Evolutionary conservation across 345 rosid genomes (phyloP).

Genomic region (Draba incana): DNA sequence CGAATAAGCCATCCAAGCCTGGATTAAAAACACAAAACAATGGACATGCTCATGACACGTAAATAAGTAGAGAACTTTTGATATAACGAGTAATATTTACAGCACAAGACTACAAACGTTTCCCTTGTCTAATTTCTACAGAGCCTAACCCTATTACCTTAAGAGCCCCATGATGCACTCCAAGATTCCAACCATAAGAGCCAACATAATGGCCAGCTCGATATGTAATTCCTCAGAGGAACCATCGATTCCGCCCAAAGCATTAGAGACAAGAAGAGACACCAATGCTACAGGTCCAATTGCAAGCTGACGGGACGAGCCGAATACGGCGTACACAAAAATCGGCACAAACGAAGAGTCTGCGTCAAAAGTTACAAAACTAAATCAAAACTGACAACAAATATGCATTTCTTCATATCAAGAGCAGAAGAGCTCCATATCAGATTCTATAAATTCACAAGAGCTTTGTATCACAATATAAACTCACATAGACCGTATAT

Average conservation of each 20-base stretch:
- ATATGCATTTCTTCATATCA: neutral
- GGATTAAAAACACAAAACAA: conserved; percentile 30
- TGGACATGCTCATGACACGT: neutral
- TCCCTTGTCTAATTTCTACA: neutral
- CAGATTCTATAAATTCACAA: neutral
- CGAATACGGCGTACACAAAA: conserved; percentile 84
- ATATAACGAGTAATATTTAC: neutral
- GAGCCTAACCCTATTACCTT: conserved; percentile 53
- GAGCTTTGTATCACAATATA: conserved; percentile 20
- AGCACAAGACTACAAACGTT: neutral
- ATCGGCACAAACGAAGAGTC: conserved; percentile 94
- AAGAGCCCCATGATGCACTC: conserved; percentile 95
- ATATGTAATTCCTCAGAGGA: conserved; percentile 73
- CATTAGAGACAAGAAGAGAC: conserved; percentile 95
- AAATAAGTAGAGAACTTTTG: neutral
- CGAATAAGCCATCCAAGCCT: conserved; percentile 99
- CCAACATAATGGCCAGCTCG: conserved; percentile 89
- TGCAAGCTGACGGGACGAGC: conserved; percentile 98
- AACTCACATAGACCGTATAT: conserved; percentile 96
- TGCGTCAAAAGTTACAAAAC: conserved; percentile 47
- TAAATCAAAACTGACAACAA: neutral
- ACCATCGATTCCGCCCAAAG: conserved; percentile 65
- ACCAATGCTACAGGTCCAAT: conserved; percentile 99
- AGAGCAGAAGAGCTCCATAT: neutral
- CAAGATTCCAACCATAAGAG: conserved; percentile 89